Base-by-base conservation (phyloP, 1,284 basidiomycete species). In the Ganoderma meredithae region DNA sequence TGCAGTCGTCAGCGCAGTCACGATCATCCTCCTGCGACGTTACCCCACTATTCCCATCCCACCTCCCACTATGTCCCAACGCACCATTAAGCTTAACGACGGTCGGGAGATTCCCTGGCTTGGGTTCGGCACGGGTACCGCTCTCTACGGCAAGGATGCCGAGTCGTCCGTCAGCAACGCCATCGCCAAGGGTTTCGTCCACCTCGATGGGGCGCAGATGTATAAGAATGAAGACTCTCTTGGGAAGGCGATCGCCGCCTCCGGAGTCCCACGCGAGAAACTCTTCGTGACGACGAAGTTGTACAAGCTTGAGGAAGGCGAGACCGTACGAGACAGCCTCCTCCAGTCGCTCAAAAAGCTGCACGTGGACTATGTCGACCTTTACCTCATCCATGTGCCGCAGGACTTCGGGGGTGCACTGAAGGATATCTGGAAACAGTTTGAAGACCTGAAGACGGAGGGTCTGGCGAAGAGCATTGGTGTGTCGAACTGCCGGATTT, bases 391-490 rank as follows among this genome's bases (percentile, higher is more conserved):
- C 67, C 95, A 96, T 77, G 83, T 81, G 70, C 90, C 92, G 0
- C 77, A 76, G 64, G 76, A 72, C 62, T 82, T 81, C 68, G 74
- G 78, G 68, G 86, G 81, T 62, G 82, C 39, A 6, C 80, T 92
- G 66, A 83, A 83, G 74, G 80, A 84, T 31, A 78, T 87, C 63
- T 96, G 95, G 95, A 85, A 85, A 70, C 84, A 85, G 15, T 85
- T 96, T 84, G 93, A 95, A 76, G 86, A 84, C 56, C 79, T 91
- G 61, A 85, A 92, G 79, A 80, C 80, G 60, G 88, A 88, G 59
- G 93, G 93, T 1, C 80, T 95, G 58, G 83, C 92, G 47, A 91
- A 86, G 78, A 90, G 88, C 52, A 93, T 97, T 68, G 95, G 95
- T 1, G 94, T 97, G 17, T 94, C 91, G 64, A 97, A 97, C 82